These are phyloP conservation scores for Tuber brumale DNA, from an alignment of 495 filamentous ascomycete genomes.

Conservation along the genomic window DNA sequence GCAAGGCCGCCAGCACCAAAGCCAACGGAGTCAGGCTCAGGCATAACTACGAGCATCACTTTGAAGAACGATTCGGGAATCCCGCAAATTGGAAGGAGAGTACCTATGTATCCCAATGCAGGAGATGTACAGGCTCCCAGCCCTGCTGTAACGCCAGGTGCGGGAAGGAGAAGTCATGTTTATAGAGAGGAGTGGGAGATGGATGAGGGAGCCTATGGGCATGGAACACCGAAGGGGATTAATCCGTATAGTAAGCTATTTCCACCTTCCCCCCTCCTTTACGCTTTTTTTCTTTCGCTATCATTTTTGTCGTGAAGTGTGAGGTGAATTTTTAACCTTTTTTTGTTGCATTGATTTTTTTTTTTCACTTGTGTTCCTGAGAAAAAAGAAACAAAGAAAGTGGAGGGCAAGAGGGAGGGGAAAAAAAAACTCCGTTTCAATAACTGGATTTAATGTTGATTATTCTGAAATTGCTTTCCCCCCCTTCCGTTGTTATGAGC, in stretches of 20 bases:
- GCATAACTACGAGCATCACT: background rate
- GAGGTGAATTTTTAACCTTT: background rate
- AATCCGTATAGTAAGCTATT: slow-evolving; percentile 36
- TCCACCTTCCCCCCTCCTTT: slow-evolving; percentile 5
- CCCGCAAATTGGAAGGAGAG: slow-evolving; percentile 78
- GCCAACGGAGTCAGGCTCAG: slow-evolving; percentile 38
- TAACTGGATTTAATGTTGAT: background rate
- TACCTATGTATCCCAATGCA: slow-evolving; percentile 89
- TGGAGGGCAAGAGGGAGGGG: background rate
- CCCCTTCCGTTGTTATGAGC: background rate
- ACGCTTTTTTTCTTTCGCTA: slow-evolving; percentile 2
- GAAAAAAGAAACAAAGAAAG: slow-evolving; percentile 6
- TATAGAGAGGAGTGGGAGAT: slow-evolving; percentile 42
- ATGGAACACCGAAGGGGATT: slow-evolving; percentile 27
- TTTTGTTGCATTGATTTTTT: background rate
- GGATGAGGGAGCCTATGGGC: slow-evolving; percentile 40
- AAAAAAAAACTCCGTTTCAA: background rate
- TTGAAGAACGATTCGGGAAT: slow-evolving; percentile 54
- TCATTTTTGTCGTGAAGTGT: background rate
- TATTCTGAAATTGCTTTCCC: background rate
- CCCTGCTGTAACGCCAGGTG: slow-evolving; percentile 71
- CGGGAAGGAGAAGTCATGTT: slow-evolving; percentile 53
- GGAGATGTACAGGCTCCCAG: slow-evolving; percentile 97
- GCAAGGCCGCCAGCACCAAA: slow-evolving; percentile 49
- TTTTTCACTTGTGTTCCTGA: slow-evolving; percentile 47